Conservation (phyloP, 1,139 yeast genomes). For the Magnusiomyces fungicola region DNA sequence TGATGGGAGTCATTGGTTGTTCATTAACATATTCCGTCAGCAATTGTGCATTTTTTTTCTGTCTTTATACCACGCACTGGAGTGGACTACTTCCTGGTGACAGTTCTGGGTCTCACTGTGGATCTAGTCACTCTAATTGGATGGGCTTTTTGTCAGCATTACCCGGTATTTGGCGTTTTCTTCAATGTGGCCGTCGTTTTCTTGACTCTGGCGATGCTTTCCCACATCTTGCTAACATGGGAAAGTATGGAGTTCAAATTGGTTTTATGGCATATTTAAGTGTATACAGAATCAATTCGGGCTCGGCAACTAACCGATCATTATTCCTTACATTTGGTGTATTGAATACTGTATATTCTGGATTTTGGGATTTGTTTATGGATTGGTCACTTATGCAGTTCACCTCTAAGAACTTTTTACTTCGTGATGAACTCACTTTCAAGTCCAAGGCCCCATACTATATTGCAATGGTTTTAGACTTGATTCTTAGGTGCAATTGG, state of each 20-base stretch:
- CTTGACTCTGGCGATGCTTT: constrained; percentile 92
- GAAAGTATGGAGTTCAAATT: constrained; percentile 62
- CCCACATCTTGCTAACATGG: constrained; percentile 91
- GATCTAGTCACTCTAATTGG: constrained; percentile 62
- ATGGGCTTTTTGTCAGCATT: constrained; percentile 80
- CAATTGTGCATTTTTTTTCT: constrained; percentile 76
- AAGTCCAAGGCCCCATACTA: constrained; percentile 59
- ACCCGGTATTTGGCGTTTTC: constrained; percentile 84
- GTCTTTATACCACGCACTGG: constrained; percentile 72
- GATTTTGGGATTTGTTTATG: constrained; percentile 88
- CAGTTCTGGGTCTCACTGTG: constrained; percentile 49
- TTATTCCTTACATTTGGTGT: constrained; percentile 67
- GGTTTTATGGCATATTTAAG: constrained; percentile 69
- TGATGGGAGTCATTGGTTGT: constrained; percentile 83
- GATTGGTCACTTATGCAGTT: constrained; percentile 93
- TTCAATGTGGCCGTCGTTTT: constrained; percentile 88
- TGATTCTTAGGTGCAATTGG: constrained; percentile 82
- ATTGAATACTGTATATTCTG: constrained; percentile 60
- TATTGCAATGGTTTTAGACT: constrained; percentile 62
- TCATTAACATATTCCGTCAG: constrained; percentile 84
- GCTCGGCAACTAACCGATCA: constrained; percentile 40
- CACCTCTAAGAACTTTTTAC: constrained; percentile 48
- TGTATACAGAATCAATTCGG: constrained; percentile 59
- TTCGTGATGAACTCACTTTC: constrained; percentile 67
- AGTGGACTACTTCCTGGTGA: constrained; percentile 34